These are phyloP conservation scores for Suhomyces sp. DNA, from an alignment of 805 yeast species.

Conservation along the genomic window DNA sequence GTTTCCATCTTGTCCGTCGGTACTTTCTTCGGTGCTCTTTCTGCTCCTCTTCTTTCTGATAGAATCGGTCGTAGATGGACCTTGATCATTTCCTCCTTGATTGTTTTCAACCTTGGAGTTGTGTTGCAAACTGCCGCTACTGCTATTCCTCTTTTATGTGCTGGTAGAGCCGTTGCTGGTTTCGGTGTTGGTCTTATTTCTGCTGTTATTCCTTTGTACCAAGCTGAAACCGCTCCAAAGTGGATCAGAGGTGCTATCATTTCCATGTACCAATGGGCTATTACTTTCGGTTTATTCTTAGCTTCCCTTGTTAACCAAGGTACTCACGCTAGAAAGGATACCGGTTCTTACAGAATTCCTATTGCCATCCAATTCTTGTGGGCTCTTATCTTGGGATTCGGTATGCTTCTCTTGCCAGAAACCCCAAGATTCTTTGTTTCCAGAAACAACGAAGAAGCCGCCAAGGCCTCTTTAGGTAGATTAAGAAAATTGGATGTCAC, in stretches of 20 bases:
- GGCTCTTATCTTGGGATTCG: slow-evolving; percentile 33
- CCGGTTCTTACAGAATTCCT: slow-evolving; percentile 44
- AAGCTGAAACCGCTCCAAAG: slow-evolving; percentile 41
- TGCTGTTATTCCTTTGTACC: slow-evolving; percentile 41
- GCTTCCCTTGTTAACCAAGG: slow-evolving; percentile 40
- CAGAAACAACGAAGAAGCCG: slow-evolving; percentile 23
- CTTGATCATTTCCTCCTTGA: slow-evolving; percentile 30
- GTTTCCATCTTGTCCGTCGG: slow-evolving; percentile 40
- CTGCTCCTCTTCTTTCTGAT: slow-evolving; percentile 38
- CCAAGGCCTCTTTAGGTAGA: slow-evolving; percentile 30
- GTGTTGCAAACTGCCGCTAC: slow-evolving; percentile 39
- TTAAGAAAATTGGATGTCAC: slow-evolving; percentile 53
- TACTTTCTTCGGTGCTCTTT: slow-evolving; percentile 41
- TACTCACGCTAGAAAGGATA: slow-evolving; percentile 30
- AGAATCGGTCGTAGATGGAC: slow-evolving; percentile 41
- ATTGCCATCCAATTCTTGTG: slow-evolving; percentile 40
- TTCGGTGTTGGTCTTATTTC: slow-evolving; percentile 44
- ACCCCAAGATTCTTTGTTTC: slow-evolving; percentile 40
- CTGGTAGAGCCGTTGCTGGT: slow-evolving; percentile 42
- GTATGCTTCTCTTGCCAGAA: slow-evolving; percentile 36
- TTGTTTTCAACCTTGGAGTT: slow-evolving; percentile 38
- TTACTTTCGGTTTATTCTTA: slow-evolving; percentile 38
- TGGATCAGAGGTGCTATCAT: slow-evolving; percentile 46
- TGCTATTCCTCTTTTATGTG: slow-evolving; percentile 34
- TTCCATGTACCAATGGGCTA: slow-evolving; percentile 41